phyloP scores from a whole-genome alignment of 192 early-diverging fungal species.

The Coemansia sp. region DNA sequence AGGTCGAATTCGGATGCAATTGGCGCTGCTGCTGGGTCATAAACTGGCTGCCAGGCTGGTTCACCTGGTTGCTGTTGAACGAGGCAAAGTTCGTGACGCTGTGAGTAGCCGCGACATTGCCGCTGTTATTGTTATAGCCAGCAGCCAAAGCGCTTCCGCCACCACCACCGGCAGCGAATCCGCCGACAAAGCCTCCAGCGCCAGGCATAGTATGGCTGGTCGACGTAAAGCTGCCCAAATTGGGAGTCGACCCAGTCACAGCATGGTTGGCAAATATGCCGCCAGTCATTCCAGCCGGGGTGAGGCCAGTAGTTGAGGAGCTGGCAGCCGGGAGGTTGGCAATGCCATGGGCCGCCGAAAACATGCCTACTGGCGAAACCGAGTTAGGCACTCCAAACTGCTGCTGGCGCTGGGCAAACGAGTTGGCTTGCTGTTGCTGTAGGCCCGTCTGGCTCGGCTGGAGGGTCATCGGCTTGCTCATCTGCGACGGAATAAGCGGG shows the following conservation, averaged over 20 bases:
- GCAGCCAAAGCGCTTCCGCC: background rate
- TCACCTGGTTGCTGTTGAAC: slow-evolving; percentile 11
- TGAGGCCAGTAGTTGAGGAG: slow-evolving; percentile 26
- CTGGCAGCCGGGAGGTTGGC: slow-evolving; percentile 31
- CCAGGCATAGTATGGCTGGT: slow-evolving; percentile 7
- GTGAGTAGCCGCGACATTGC: slow-evolving; percentile 24
- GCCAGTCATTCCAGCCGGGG: background rate
- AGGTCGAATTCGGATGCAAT: background rate
- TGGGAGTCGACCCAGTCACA: slow-evolving; percentile 40
- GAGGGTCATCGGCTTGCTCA: slow-evolving; percentile 13
- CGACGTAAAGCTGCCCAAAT: slow-evolving; percentile 32
- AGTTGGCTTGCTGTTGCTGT: slow-evolving; percentile 10
- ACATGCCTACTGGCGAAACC: slow-evolving; percentile 10
- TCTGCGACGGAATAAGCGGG: slow-evolving; percentile 37
- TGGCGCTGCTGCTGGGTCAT: slow-evolving; percentile 16
- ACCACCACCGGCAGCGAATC: background rate
- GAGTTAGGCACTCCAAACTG: slow-evolving; percentile 7
- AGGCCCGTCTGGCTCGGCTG: slow-evolving; percentile 6
- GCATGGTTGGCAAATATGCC: slow-evolving; percentile 35
- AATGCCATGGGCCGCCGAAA: slow-evolving; percentile 22
- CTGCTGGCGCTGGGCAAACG: slow-evolving; percentile 15
- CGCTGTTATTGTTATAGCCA: slow-evolving; percentile 9
- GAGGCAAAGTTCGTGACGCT: slow-evolving; percentile 36
- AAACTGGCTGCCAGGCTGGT: slow-evolving; percentile 10
- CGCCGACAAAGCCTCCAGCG: background rate